phyloP scores from a whole-genome alignment of 148 eudicot species.

The Pharnaceum exiguum region DNA sequence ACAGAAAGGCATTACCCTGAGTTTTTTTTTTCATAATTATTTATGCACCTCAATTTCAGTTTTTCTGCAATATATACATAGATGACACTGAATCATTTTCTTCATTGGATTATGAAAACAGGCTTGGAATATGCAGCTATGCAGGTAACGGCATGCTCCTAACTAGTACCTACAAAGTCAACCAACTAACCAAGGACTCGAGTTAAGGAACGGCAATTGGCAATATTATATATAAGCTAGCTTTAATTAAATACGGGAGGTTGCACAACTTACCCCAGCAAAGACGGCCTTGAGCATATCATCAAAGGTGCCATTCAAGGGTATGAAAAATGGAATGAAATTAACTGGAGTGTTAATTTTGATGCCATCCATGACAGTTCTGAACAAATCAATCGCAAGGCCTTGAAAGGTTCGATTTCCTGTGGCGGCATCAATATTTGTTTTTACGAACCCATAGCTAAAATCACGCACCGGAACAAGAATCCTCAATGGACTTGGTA shows the following conservation, averaged over 20 bases:
- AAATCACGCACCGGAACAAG: constrained; percentile 17
- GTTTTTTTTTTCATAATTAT: too few relatives aligned
- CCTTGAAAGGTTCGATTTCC: constrained; percentile 3
- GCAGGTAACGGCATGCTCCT: too few relatives aligned
- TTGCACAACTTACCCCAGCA: constrained; percentile 10
- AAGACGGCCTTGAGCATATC: constrained; percentile 18
- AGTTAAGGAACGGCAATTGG: not conserved
- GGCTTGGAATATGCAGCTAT: too few relatives aligned
- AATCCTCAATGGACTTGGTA: constrained; percentile 14
- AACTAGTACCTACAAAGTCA: not conserved
- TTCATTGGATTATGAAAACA: too few relatives aligned
- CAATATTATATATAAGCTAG: too few relatives aligned
- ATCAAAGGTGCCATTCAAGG: constrained; percentile 22
- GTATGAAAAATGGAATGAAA: constrained; percentile 12
- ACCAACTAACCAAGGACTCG: not conserved
- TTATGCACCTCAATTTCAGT: too few relatives aligned
- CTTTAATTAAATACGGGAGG: too few relatives aligned
- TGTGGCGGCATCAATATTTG: not conserved
- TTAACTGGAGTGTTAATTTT: not conserved
- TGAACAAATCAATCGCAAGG: constrained; percentile 23
- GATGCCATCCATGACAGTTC: constrained; percentile 14
- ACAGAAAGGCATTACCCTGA: too few relatives aligned
- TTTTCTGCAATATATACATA: too few relatives aligned
- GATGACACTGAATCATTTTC: too few relatives aligned
- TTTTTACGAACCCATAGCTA: constrained; percentile 18